Conservation (phyloP, 441 rosid species). For the Gossypium davidsonii region DNA sequence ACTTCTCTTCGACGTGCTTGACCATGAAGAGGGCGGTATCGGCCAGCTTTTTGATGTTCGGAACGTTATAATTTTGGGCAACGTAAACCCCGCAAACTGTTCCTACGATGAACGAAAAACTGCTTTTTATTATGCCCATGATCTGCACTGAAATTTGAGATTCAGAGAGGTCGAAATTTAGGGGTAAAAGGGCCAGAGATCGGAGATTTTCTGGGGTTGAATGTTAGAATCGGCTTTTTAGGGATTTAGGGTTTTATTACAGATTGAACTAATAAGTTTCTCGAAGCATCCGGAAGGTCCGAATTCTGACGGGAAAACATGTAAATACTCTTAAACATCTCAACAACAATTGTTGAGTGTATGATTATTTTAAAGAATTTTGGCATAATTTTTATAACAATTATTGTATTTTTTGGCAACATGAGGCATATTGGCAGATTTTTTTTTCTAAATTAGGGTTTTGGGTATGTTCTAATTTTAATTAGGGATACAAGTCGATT, state of each 20-base stretch:
- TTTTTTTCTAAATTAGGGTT: too few relatives aligned
- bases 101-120: conserved; percentile 60
- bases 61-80: conserved; percentile 85
- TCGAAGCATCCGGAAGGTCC: background rate
- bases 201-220: background rate
- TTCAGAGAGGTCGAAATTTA: background rate
- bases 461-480: too few relatives aligned
- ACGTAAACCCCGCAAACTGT: conserved; percentile 66
- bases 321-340: background rate
- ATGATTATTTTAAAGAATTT: too few relatives aligned
- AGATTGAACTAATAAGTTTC: background rate
- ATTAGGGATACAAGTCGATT: too few relatives aligned
- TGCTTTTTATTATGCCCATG: conserved; percentile 72
- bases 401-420: too few relatives aligned
- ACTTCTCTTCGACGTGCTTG: conserved; percentile 55
- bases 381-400: too few relatives aligned
- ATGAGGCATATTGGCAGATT: too few relatives aligned
- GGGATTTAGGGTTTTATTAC: background rate
- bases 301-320: background rate
- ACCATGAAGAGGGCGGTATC: conserved; percentile 46
- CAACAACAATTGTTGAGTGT: too few relatives aligned
- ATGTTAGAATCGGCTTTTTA: background rate
- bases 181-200: background rate
- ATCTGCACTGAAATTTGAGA: background rate
- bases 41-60: conserved; percentile 60